phyloP scores from a whole-genome alignment of 2,329 filamentous ascomycete species.

The Ascochyta fabae region DNA sequence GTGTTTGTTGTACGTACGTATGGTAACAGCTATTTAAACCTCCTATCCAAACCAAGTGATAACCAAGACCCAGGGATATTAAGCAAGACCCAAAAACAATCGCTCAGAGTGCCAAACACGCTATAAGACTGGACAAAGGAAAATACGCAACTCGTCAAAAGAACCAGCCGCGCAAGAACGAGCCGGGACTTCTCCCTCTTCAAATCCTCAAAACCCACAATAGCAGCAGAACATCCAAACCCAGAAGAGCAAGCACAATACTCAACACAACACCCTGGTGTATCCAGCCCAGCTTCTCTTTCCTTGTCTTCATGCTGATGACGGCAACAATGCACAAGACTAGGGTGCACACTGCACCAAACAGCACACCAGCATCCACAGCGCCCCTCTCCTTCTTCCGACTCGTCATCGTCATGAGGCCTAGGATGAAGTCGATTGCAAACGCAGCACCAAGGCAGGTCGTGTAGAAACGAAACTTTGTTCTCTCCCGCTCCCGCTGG shows the following conservation, averaged over 20 bases:
- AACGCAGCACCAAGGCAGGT: constrained; percentile 65
- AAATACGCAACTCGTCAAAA: not conserved
- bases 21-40: too few species aligned
- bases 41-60: too few species aligned
- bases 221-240: constrained; percentile 39
- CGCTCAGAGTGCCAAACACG: constrained; percentile 7
- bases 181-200: not conserved
- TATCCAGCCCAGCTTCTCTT: constrained; percentile 39
- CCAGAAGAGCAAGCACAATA: constrained; percentile 34
- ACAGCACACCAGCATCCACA: constrained; percentile 74
- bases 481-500: constrained; percentile 44
- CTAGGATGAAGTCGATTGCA: constrained; percentile 68
- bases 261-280: constrained; percentile 39
- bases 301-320: constrained; percentile 41
- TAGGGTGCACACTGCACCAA: constrained; percentile 72
- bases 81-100: not conserved
- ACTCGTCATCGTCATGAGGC: constrained; percentile 71
- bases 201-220: constrained; percentile 38
- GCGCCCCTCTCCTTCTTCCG: constrained; percentile 71
- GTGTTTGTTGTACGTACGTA: too few species aligned
- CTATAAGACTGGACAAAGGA: constrained; percentile 3
- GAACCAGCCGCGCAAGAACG: too few species aligned
- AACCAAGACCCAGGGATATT: too few species aligned
- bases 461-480: constrained; percentile 50
- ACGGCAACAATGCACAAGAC: constrained; percentile 44